These are phyloP conservation scores for Pyrrhoderma noxium DNA, from an alignment of 1,284 basidiomycete species.

Conservation along the genomic window DNA sequence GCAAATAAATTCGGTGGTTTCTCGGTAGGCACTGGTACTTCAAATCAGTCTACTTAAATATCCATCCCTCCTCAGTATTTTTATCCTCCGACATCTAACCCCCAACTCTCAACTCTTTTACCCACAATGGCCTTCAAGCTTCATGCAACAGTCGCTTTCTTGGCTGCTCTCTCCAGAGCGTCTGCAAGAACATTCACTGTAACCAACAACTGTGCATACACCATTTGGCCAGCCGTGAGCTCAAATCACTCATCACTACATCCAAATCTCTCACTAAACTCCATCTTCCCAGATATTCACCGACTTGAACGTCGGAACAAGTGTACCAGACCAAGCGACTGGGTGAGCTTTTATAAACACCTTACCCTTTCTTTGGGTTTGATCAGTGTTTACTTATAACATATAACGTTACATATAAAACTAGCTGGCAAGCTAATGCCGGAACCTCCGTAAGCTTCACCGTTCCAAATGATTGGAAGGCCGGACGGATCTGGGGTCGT, in stretches of 20 bases:
- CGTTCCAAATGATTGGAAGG: slow-evolving; percentile 26
- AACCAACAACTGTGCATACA: slow-evolving; percentile 20
- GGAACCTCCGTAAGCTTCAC: slow-evolving; percentile 20
- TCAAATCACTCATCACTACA: neutral
- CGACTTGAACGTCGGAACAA: slow-evolving; percentile 20
- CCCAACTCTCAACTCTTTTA: no score
- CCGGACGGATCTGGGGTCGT: slow-evolving; percentile 37
- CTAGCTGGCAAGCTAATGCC: slow-evolving; percentile 23
- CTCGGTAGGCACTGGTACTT: no score
- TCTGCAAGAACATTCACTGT: slow-evolving; percentile 37
- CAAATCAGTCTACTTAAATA: no score
- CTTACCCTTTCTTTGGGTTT: no score
- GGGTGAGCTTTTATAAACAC: slow-evolving; percentile 1
- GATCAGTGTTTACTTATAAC: neutral
- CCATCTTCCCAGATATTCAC: slow-evolving; percentile 21
- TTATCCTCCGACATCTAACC: no score
- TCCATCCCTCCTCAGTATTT: no score
- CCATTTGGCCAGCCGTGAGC: slow-evolving; percentile 25
- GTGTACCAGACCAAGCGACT: slow-evolving; percentile 15
- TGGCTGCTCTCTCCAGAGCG: slow-evolving; percentile 25
- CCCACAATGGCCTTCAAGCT: neutral
- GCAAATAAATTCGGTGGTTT: no score
- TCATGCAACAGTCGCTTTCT: slow-evolving; percentile 15
- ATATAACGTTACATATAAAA: neutral
- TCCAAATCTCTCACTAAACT: neutral